Percentiles rank a stretch among this genome's conserved stretches.
These are phyloP conservation scores for Xylaria polymorpha DNA, from an alignment of 2,329 filamentous ascomycete species.

Conservation along the genomic window DNA sequence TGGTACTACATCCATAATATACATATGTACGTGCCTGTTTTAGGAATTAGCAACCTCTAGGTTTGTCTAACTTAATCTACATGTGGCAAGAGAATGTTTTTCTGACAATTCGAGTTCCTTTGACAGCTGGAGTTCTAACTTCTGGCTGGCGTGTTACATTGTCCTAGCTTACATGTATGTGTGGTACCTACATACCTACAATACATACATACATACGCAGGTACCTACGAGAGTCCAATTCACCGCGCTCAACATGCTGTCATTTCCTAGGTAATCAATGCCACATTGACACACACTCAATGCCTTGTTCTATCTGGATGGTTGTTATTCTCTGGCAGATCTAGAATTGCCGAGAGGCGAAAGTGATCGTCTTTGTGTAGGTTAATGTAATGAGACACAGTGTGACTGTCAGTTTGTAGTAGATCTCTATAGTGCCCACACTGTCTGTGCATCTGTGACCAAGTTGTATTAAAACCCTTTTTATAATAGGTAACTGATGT, in stretches of 20 bases:
- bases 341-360: background rate
- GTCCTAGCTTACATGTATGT: too few relatives aligned
- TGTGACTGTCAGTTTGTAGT: too few relatives aligned
- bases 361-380: background rate
- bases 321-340: background rate
- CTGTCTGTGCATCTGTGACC: too few relatives aligned
- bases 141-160: too few relatives aligned
- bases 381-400: background rate
- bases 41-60: conserved; percentile 1
- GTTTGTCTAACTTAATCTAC: background rate
- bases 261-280: too few relatives aligned
- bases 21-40: background rate
- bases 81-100: conserved; percentile 10
- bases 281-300: too few relatives aligned
- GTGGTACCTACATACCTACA: too few relatives aligned
- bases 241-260: background rate
- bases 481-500: too few relatives aligned
- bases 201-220: background rate
- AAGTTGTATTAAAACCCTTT: too few relatives aligned
- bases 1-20: too few relatives aligned
- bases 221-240: background rate
- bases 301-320: too few relatives aligned
- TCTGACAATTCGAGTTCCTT: background rate
- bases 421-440: too few relatives aligned
- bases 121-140: background rate